Evolutionary conservation across 345 rosid genomes (phyloP).

Genomic region (Aquilaria sinensis): DNA sequence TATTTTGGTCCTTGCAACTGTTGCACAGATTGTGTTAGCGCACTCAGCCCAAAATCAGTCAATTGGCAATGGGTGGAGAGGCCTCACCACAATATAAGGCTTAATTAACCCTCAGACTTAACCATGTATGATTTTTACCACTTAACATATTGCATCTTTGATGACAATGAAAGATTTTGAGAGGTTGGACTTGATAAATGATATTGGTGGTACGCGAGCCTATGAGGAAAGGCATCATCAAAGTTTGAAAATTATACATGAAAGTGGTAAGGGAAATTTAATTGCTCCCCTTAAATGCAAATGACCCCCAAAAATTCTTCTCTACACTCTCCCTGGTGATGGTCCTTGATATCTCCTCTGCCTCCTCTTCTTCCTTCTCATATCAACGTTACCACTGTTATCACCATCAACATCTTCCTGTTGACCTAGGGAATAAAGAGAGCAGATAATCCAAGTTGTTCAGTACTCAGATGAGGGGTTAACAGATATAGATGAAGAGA

Average conservation of each 20-base stretch:
- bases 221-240: conserved; percentile 98
- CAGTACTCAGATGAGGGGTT: conserved; percentile 92
- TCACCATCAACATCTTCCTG: conserved; percentile 6
- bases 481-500: conserved; percentile 91
- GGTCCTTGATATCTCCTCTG: background rate
- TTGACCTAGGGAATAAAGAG: conserved; percentile 73
- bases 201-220: conserved; percentile 94
- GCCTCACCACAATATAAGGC: no score
- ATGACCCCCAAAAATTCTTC: no score
- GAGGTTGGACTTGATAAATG: no score
- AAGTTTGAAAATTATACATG: conserved; percentile 97
- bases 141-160: no score
- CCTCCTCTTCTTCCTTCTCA: background rate
- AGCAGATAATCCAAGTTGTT: conserved; percentile 97
- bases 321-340: background rate
- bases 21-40: no score
- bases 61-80: no score
- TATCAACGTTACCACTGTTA: no score
- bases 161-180: no score
- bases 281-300: background rate
- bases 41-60: no score
- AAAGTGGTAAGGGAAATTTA: conserved; percentile 58
- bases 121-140: no score
- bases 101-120: no score
- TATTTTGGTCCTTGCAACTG: no score